These are phyloP conservation scores for Trypanosoma scelopori DNA, from an alignment of 208 protist species.

Conservation along the genomic window DNA sequence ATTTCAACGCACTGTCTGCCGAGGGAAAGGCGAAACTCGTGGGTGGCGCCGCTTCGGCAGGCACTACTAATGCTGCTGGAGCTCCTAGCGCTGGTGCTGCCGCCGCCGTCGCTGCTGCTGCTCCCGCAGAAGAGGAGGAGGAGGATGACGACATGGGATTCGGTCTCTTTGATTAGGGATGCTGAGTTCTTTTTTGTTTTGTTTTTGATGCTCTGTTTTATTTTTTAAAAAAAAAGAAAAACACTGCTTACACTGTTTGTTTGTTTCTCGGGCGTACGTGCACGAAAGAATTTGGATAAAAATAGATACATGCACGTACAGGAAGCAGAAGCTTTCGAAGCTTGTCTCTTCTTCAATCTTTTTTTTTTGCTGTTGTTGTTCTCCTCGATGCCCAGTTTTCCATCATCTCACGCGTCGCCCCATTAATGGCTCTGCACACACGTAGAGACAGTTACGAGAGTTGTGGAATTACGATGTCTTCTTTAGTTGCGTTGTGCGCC, in stretches of 20 bases:
- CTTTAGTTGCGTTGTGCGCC: conserved; percentile 51
- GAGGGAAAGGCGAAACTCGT: conserved; percentile 90
- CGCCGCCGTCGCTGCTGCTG: conserved; percentile 48
- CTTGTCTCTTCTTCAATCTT: neutral
- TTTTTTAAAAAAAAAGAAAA: neutral
- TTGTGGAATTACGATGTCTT: conserved; percentile 46
- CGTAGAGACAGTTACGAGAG: conserved; percentile 33
- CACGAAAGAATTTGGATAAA: too few species aligned
- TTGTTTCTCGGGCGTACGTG: too few species aligned
- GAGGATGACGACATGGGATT: conserved; percentile 92
- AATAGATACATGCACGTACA: too few species aligned
- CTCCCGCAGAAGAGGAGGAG: conserved; percentile 48
- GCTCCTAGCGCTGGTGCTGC: conserved; percentile 38
- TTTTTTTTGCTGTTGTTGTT: conserved; percentile 4
- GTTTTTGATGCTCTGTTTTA: neutral
- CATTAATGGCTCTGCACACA: conserved; percentile 20
- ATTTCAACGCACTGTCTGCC: conserved; percentile 82
- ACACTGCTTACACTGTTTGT: too few species aligned
- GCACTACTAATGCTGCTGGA: conserved; percentile 34
- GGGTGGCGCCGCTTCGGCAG: conserved; percentile 29
- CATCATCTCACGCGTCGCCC: neutral
- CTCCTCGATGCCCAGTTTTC: conserved; percentile 4
- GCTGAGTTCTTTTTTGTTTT: conserved; percentile 22
- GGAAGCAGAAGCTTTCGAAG: too few species aligned
- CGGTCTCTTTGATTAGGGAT: conserved; percentile 87